Evolutionary conservation across 768 basidiomycete genomes (phyloP).

Genomic region (Asterophora lycoperdoides): DNA sequence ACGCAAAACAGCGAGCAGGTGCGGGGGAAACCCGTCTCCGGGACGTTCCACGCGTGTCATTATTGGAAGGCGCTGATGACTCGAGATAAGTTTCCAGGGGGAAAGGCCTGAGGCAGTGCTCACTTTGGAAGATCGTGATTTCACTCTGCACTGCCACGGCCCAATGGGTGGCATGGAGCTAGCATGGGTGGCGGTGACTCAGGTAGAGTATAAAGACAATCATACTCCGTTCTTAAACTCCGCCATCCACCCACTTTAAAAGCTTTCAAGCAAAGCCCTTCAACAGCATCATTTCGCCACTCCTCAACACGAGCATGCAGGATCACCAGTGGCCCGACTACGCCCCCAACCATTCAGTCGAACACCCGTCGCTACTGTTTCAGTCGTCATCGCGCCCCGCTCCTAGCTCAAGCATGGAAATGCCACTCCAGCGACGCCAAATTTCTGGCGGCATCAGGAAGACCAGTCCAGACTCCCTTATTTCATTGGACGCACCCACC

Average conservation of each 20-base stretch:
- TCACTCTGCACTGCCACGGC: conserved; percentile 1
- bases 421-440: conserved; percentile 15
- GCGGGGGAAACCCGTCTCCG: conserved; percentile 5
- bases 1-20: not conserved
- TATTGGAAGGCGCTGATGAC: conserved; percentile 5
- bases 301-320: conserved; percentile 18
- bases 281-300: too few relatives aligned
- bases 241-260: not conserved
- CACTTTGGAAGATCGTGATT: too few relatives aligned
- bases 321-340: conserved; percentile 17
- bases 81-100: conserved; percentile 12
- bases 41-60: conserved; percentile 6
- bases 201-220: conserved; percentile 7
- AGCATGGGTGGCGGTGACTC: conserved; percentile 10
- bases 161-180: not conserved
- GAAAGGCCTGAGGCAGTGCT: not conserved
- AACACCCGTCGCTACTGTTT: conserved; percentile 14
- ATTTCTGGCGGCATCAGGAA: conserved; percentile 12
- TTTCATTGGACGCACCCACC: conserved; percentile 74
- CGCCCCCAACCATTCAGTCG: conserved; percentile 14
- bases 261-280: conserved; percentile 5
- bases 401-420: conserved; percentile 2
- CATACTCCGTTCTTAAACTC: conserved; percentile 1
- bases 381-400: conserved; percentile 12
- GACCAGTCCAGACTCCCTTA: conserved; percentile 51